These are phyloP conservation scores for Gloeopeniophorella convolvens DNA, from an alignment of 768 basidiomycete species.

Conservation along the genomic window DNA sequence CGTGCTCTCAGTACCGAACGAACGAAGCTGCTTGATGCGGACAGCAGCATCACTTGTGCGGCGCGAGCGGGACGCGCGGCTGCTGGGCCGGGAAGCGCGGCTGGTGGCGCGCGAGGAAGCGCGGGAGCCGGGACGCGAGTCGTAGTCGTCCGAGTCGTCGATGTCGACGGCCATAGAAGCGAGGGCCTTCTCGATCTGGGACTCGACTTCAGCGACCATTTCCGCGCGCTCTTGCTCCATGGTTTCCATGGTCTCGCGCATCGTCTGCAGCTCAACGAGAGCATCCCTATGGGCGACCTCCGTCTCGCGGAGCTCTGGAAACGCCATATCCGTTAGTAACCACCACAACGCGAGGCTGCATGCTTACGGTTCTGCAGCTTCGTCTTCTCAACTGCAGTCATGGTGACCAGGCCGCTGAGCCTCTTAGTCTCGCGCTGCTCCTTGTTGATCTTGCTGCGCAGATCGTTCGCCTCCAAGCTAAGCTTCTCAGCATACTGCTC, in stretches of 20 bases:
- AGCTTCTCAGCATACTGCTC: slow-evolving; percentile 92
- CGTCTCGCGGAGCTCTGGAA: slow-evolving; percentile 72
- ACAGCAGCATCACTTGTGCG: slow-evolving; percentile 54
- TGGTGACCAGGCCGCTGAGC: slow-evolving; percentile 67
- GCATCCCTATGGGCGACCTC: slow-evolving; percentile 79
- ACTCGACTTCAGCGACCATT: slow-evolving; percentile 91
- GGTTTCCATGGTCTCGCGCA: slow-evolving; percentile 78
- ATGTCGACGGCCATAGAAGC: slow-evolving; percentile 80
- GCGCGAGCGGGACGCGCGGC: slow-evolving; percentile 55
- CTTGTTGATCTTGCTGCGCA: slow-evolving; percentile 83
- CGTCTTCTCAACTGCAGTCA: slow-evolving; percentile 72
- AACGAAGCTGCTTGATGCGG: slow-evolving; percentile 47
- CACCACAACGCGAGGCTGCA: not conserved
- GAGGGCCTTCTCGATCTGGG: slow-evolving; percentile 82
- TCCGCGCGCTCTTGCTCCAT: slow-evolving; percentile 85
- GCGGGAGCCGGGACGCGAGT: slow-evolving; percentile 45
- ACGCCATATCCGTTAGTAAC: not conserved
- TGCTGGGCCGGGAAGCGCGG: slow-evolving; percentile 29
- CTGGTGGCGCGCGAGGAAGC: slow-evolving; percentile 11
- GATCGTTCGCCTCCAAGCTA: slow-evolving; percentile 76
- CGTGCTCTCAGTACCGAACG: slow-evolving; percentile 75
- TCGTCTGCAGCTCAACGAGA: slow-evolving; percentile 69
- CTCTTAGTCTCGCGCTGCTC: slow-evolving; percentile 87
- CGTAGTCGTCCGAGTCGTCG: slow-evolving; percentile 69
- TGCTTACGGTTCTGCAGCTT: slow-evolving; percentile 73